Evolutionary conservation across 371 early-diverging fungal genomes (phyloP).

Genomic region (Amoeboradix gromovi): DNA sequence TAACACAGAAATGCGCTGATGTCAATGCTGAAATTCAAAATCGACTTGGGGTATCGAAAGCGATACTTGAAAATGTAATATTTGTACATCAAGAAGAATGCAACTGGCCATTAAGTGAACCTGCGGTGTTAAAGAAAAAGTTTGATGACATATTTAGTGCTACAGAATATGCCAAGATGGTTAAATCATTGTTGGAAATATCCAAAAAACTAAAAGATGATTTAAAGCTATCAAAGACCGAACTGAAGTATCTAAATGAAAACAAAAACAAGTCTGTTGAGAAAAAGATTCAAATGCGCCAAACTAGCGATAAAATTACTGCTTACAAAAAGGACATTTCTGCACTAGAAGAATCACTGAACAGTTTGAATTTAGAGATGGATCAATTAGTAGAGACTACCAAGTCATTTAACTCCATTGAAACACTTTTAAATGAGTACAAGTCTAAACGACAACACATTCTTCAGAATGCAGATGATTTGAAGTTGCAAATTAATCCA

Average conservation of each 20-base stretch:
- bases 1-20: conserved; percentile 54
- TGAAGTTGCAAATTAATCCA: background rate
- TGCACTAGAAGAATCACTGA: background rate
- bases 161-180: conserved; percentile 26
- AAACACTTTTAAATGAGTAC: background rate
- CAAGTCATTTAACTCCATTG: background rate
- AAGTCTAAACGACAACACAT: background rate
- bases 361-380: background rate
- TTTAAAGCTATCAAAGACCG: conserved; percentile 28
- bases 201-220: conserved; percentile 37
- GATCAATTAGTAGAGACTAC: background rate
- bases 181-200: conserved; percentile 27
- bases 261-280: background rate
- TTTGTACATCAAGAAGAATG: conserved; percentile 99
- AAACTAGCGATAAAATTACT: background rate
- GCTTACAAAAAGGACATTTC: conserved; percentile 2
- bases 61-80: conserved; percentile 91
- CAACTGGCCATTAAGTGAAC: conserved; percentile 89
- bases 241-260: conserved; percentile 10
- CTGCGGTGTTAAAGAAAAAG: conserved; percentile 67
- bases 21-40: conserved; percentile 54
- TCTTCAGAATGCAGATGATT: background rate
- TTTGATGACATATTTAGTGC: conserved; percentile 97
- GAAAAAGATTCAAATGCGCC: background rate
- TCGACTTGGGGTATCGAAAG: conserved; percentile 59